A percentile compares a stretch with the other conserved stretches of the same genome.
These are phyloP conservation scores for Candida piceae DNA, from an alignment of 805 yeast genomes.

Conservation along the genomic window DNA sequence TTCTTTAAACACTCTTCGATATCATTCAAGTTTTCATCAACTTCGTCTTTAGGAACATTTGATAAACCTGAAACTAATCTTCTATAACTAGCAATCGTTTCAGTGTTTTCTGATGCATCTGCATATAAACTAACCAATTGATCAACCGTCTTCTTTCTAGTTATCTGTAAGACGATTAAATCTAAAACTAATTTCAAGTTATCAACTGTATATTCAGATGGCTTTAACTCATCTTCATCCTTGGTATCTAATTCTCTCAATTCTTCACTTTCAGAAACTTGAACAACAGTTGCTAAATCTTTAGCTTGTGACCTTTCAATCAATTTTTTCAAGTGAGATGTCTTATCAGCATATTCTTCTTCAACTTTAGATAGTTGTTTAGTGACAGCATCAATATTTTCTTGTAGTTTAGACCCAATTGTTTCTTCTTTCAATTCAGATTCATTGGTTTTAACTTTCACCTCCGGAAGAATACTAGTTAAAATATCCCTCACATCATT, in stretches of 20 bases:
- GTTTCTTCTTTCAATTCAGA: slow-evolving; percentile 24
- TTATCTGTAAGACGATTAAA: slow-evolving; percentile 49
- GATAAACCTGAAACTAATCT: slow-evolving; percentile 65
- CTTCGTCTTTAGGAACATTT: slow-evolving; percentile 60
- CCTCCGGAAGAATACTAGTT: slow-evolving; percentile 21
- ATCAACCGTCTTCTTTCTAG: slow-evolving; percentile 49
- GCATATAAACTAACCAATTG: slow-evolving; percentile 33
- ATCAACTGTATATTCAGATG: slow-evolving; percentile 20
- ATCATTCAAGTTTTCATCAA: slow-evolving; percentile 61
- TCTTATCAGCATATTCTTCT: slow-evolving; percentile 19
- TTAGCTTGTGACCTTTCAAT: slow-evolving; percentile 41
- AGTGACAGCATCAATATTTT: slow-evolving; percentile 16
- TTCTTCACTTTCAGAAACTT: slow-evolving; percentile 29
- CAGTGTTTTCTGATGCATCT: slow-evolving; percentile 39
- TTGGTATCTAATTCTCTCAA: slow-evolving; percentile 11
- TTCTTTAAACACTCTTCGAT: slow-evolving; percentile 34
- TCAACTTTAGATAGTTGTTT: slow-evolving; percentile 23
- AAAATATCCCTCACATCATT: slow-evolving; percentile 33
- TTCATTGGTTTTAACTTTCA: slow-evolving; percentile 1
- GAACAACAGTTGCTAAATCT: slow-evolving; percentile 39
- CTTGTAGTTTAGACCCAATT: slow-evolving; percentile 13
- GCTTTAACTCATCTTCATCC: slow-evolving; percentile 15
- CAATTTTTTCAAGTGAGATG: slow-evolving; percentile 18
- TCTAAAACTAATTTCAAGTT: slow-evolving; percentile 30
- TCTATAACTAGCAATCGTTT: slow-evolving; percentile 61